phyloP scores from a whole-genome alignment of 139 green algal genomes.

The Diplosphaera chodatii region DNA sequence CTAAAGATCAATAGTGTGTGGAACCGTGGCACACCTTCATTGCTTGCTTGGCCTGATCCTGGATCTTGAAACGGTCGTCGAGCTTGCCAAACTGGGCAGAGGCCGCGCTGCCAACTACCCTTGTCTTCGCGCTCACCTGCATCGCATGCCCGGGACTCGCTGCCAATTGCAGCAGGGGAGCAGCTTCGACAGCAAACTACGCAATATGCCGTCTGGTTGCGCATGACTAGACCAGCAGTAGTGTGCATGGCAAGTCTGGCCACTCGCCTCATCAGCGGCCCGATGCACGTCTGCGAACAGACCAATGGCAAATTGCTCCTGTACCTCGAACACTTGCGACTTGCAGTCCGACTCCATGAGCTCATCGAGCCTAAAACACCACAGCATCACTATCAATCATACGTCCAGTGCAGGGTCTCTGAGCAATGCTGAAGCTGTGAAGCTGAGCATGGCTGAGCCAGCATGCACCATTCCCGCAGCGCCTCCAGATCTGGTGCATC shows the following conservation, averaged over 20 bases:
- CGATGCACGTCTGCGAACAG: constrained; percentile 18
- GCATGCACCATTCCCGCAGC: constrained; percentile 18
- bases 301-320: constrained; percentile 51
- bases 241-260: too few relatives aligned
- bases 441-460: too few relatives aligned
- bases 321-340: constrained; percentile 30
- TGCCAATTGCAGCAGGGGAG: too few relatives aligned
- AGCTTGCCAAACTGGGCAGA: neutral
- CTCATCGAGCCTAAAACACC: constrained; percentile 39
- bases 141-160: too few relatives aligned
- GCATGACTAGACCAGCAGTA: too few relatives aligned
- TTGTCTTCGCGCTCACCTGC: constrained; percentile 2
- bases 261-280: neutral
- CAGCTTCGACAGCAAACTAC: too few relatives aligned
- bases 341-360: constrained; percentile 35
- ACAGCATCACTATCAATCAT: neutral
- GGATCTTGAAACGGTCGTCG: neutral
- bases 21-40: neutral
- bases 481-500: constrained; percentile 28
- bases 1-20: too few relatives aligned
- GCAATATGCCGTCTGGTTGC: too few relatives aligned
- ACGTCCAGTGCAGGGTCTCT: too few relatives aligned
- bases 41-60: neutral
- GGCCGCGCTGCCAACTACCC: neutral
- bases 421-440: too few relatives aligned